These are phyloP conservation scores for Malus hybrid DNA, from an alignment of 331 rosid species.

Conservation along the genomic window DNA sequence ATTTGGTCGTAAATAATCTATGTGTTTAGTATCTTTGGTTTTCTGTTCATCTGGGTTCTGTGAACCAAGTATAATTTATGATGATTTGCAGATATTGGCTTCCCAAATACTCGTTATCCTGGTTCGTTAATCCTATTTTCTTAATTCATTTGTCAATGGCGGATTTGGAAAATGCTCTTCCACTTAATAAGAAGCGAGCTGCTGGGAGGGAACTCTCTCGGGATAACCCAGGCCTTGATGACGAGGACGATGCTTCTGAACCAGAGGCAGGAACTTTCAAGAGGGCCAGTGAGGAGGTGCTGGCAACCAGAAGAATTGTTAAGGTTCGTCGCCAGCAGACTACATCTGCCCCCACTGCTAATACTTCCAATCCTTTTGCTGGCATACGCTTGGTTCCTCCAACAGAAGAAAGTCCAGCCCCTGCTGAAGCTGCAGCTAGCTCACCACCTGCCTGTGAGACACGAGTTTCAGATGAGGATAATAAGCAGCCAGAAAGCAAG, in stretches of 20 bases:
- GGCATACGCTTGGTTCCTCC: constrained; percentile 58
- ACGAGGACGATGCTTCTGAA: constrained; percentile 63
- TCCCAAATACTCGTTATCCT: constrained; percentile 1
- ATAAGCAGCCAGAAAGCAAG: constrained; percentile 33
- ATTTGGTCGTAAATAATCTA: background rate
- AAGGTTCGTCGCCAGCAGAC: constrained; percentile 66
- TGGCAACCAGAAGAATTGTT: constrained; percentile 79
- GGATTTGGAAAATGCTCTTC: constrained; percentile 58
- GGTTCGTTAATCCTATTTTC: constrained; percentile 1
- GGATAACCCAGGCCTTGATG: constrained; percentile 75
- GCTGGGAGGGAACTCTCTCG: constrained; percentile 83
- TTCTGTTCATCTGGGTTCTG: background rate
- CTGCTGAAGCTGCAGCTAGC: constrained; percentile 6
- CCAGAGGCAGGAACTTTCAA: constrained; percentile 77
- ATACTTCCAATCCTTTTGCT: constrained; percentile 82
- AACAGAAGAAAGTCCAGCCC: constrained; percentile 26
- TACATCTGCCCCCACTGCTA: constrained; percentile 48
- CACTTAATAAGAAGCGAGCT: constrained; percentile 82
- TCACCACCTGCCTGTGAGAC: background rate
- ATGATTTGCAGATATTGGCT: constrained; percentile 28
- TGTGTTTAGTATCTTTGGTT: background rate
- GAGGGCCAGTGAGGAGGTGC: constrained; percentile 84
- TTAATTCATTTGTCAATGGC: constrained; percentile 48
- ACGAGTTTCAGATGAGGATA: constrained; percentile 15
- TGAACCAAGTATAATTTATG: background rate